Evolutionary conservation across 495 filamentous ascomycete genomes (phyloP).

Genomic region (Evernia prunastri): DNA sequence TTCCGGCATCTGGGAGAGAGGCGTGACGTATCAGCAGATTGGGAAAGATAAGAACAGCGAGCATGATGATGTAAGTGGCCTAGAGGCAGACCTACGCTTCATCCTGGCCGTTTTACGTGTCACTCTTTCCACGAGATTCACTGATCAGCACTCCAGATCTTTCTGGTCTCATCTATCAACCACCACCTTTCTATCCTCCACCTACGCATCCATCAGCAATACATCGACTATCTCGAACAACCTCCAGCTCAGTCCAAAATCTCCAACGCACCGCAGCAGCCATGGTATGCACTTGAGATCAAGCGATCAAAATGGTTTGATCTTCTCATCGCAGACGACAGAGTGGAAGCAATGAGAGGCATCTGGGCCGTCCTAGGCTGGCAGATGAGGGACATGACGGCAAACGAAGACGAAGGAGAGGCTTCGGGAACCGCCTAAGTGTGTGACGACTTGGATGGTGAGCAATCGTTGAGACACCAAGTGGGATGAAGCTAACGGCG

Average conservation of each 20-base stretch:
- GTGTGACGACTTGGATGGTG: neutral
- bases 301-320: constrained; percentile 74
- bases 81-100: neutral
- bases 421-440: neutral
- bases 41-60: constrained; percentile 48
- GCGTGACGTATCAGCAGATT: constrained; percentile 63
- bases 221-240: constrained; percentile 50
- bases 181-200: constrained; percentile 75
- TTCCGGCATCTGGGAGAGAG: constrained; percentile 67
- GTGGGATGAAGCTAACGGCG: neutral
- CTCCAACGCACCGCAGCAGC: constrained; percentile 46
- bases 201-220: constrained; percentile 60
- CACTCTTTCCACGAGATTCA: neutral
- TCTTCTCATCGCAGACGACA: constrained; percentile 59
- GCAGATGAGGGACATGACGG: constrained; percentile 49
- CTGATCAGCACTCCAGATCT: constrained; percentile 49
- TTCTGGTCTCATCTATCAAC: constrained; percentile 73
- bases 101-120: neutral
- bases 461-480: neutral
- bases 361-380: constrained; percentile 73
- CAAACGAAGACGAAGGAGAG: constrained; percentile 22
- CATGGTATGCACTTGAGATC: constrained; percentile 59
- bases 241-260: constrained; percentile 28
- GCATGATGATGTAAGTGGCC: constrained; percentile 50
- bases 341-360: constrained; percentile 62